Evolutionary conservation across 2,329 filamentous ascomycete species (phyloP).

Genomic region (Hypoxylon sp.): DNA sequence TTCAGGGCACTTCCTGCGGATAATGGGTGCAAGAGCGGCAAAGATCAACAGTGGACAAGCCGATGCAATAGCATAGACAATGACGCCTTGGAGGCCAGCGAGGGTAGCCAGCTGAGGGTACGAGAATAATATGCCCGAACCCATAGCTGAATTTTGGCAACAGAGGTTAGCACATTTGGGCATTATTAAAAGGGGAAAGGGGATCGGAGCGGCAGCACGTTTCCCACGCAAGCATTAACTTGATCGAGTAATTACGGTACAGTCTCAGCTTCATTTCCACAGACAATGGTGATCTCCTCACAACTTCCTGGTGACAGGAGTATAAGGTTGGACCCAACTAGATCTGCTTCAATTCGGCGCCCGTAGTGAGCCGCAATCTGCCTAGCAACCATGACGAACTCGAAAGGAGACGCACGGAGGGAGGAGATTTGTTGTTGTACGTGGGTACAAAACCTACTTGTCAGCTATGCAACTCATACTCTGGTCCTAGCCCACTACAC

Average conservation of each 20-base stretch:
- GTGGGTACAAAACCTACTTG: constrained; percentile 62
- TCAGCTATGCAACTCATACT: constrained; percentile 52
- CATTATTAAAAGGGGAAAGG: constrained; percentile 51
- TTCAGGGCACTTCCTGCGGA: constrained; percentile 83
- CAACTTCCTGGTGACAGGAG: constrained; percentile 26
- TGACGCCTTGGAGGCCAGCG: constrained; percentile 81
- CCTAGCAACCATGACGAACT: constrained; percentile 45
- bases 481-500: constrained; percentile 39
- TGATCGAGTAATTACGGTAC: constrained; percentile 97
- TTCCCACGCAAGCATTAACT: constrained; percentile 99
- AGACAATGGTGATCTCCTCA: constrained; percentile 58
- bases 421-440: constrained; percentile 57
- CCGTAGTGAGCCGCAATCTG: constrained; percentile 84
- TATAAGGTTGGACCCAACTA: constrained; percentile 67
- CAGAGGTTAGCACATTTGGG: constrained; percentile 55
- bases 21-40: constrained; percentile 80
- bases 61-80: constrained; percentile 82
- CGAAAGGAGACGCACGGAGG: constrained; percentile 21
- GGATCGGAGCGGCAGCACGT: constrained; percentile 88
- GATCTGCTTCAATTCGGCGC: constrained; percentile 74
- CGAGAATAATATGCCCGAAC: constrained; percentile 85
- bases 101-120: constrained; percentile 87
- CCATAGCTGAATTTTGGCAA: constrained; percentile 76
- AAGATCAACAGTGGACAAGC: constrained; percentile 81
- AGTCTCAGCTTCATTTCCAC: constrained; percentile 86